Base-by-base conservation (phyloP, 1,139 yeast genomes). In the Taphrina deformans region DNA sequence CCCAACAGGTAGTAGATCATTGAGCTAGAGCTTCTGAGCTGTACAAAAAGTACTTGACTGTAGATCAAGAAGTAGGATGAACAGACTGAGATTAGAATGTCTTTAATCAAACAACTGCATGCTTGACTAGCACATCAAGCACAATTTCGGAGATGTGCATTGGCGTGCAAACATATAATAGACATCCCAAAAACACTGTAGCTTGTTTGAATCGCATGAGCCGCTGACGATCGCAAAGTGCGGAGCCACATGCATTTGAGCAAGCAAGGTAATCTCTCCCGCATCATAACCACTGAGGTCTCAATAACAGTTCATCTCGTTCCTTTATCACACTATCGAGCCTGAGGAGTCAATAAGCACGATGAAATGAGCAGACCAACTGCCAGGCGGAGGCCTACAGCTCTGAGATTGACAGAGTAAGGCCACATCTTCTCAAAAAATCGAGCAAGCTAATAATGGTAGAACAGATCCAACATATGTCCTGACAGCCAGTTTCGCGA, bases 301-400 rank as follows among this genome's bases (percentile, higher is more conserved):
- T 44, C 27, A 21, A 23, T 21, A 44, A 21, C 48, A 44, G 21
- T 44, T 44, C 48, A 44, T 7, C 18, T 3, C 41, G 16, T 18
- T 18, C 18, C 18, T 38, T 38, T 6, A 38, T 38, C 41, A 38
- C 41, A n/a, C n/a, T n/a, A 14, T n/a, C 41, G 16, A 12, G 21
- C 33, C 10, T 29, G 6, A 10, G 10, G 10, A 6, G 10, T 6
- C 10, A 29, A 6, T 6, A 29, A 29, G 12, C 48, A 26, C 26
- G 48, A 53, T 53, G 48, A 18, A 23, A 53, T 53, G 58, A 53
- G 45, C 23, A 53, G 58, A 14, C 58, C 58, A 5, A 53, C 45
- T 24, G 40, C 58, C 35, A 35, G 58, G 58, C 58, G 58, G 35
- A 53, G 58, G 48, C 58, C 58, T 35, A 53, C 58, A 16, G 58